Evolutionary conservation across 768 basidiomycete genomes (phyloP), one percentile per base, ranked within the genome.

Genomic region (Stropharia rugosoannulata): DNA sequence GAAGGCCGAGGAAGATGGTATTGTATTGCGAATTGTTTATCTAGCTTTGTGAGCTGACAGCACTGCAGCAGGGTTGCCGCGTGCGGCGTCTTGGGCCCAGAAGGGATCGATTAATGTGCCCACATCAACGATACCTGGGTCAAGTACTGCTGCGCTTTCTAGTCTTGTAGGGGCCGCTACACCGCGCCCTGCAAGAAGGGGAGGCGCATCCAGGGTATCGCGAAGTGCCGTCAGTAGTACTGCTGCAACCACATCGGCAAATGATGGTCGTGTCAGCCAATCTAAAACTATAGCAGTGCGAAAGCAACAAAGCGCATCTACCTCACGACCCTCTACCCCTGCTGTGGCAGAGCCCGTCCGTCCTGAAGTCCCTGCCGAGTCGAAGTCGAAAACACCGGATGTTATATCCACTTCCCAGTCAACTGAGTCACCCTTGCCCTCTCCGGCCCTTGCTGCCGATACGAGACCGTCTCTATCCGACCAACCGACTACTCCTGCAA

Each of bases 1-100:
- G 73, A 88, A 85, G 62, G 75, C 74, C 1, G 84, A 91, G 45
- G 87, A 89, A 22, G 82, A 85, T 65, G 77, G 81, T 79, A 60
- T 56, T 70, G 61, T 47, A 13, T 58, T 45, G 52, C 53, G 49
- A 41, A 25, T 40, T 44, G 51, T 19, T 1, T 49, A 44, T 42
- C 49, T 16, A 65, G 43, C 48, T 54, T 56, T 29, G 61, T 56
- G 43, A 44, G 47, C 22, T 58, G 41, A 49, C 37, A 49, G 59
- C 49, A 19, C 37, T 29, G 36, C 54, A 64, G 68, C 73, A 64
- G 83, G 80, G 43, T 73, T 94, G 43, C 93, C 93, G 52, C 86
- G 85, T 55, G 79, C 79, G 9, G 83, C 85, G 18, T 80, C 84
- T 27, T 87, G 86, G 86, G 85, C 79, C 12, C 76, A 79, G 81